Conservation (phyloP, 78 protist genomes). For the Emiliania huxleyi region DNA sequence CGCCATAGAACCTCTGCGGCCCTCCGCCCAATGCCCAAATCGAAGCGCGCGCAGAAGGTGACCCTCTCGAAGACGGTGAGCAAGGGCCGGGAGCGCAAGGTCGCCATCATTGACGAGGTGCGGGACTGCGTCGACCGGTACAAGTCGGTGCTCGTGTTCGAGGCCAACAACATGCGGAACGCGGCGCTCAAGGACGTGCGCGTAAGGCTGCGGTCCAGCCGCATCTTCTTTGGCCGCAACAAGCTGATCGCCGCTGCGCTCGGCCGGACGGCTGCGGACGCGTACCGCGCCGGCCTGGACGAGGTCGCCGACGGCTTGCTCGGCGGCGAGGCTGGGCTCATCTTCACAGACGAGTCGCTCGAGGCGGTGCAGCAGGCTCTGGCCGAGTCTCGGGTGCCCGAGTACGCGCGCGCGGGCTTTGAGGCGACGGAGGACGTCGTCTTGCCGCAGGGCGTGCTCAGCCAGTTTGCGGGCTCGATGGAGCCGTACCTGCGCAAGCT, state of each 20-base stretch:
- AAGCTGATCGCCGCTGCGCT: constrained; percentile 77
- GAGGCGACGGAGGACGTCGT: constrained; percentile 63
- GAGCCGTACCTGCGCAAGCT: constrained; percentile 38
- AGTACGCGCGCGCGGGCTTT: constrained; percentile 86
- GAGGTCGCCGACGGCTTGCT: constrained; percentile 37
- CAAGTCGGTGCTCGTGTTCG: constrained; percentile 51
- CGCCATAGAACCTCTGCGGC: no score
- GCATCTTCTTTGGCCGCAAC: constrained; percentile 86
- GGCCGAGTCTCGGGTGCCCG: constrained; percentile 38
- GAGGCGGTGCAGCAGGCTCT: constrained; percentile 42
- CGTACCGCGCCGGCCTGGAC: constrained; percentile 48
- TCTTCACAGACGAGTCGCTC: constrained; percentile 72
- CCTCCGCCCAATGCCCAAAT: constrained; percentile 88
- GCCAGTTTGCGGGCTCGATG: constrained; percentile 45
- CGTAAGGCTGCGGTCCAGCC: neutral
- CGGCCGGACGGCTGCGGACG: constrained; percentile 68
- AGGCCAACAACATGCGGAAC: constrained; percentile 72
- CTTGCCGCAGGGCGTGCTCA: constrained; percentile 50
- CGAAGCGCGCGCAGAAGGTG: constrained; percentile 68
- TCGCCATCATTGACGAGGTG: constrained; percentile 49
- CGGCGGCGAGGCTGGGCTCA: constrained; percentile 68
- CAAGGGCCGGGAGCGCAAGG: constrained; percentile 54
- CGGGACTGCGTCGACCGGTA: constrained; percentile 51
- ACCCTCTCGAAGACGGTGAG: constrained; percentile 46
- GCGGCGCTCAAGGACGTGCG: constrained; percentile 69